Conservation (phyloP, 2,329 filamentous ascomycete species). For the Monosporascus sp. region DNA sequence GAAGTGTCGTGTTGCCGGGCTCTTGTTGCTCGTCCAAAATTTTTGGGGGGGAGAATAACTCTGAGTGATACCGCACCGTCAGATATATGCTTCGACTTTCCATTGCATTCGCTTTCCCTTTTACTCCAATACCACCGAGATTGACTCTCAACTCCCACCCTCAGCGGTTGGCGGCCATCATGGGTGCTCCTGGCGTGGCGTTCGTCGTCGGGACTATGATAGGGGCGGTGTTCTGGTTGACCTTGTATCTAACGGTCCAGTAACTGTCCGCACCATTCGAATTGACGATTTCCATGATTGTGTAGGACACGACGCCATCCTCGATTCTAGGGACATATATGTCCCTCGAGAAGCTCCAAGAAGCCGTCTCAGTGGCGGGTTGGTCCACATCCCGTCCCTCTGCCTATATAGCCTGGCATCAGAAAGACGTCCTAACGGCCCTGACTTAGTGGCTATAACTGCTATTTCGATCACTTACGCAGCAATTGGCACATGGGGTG, state of each 20-base stretch:
- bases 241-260: slow-evolving; percentile 34
- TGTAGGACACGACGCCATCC: slow-evolving; percentile 43
- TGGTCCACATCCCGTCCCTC: slow-evolving; percentile 43
- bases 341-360: slow-evolving; percentile 31
- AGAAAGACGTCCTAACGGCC: slow-evolving; percentile 7
- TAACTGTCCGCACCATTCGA: slow-evolving; percentile 32
- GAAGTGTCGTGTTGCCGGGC: too few relatives aligned
- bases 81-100: not conserved
- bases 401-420: slow-evolving; percentile 31
- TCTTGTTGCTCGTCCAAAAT: too few relatives aligned
- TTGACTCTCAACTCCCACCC: not conserved
- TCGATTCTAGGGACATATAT: slow-evolving; percentile 41
- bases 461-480: slow-evolving; percentile 34
- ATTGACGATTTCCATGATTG: slow-evolving; percentile 41
- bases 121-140: not conserved
- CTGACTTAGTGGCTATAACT: not conserved
- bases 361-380: slow-evolving; percentile 17
- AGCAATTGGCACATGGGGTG: slow-evolving; percentile 43
- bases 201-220: slow-evolving; percentile 19
- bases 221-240: slow-evolving; percentile 18
- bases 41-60: too few relatives aligned
- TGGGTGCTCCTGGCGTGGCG: slow-evolving; percentile 18
- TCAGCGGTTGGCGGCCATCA: slow-evolving; percentile 14
- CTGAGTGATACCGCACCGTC: too few relatives aligned
- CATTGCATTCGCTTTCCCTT: not conserved